Base-by-base conservation (phyloP, 768 basidiomycete genomes). In the Podaxis carcinomalis region DNA sequence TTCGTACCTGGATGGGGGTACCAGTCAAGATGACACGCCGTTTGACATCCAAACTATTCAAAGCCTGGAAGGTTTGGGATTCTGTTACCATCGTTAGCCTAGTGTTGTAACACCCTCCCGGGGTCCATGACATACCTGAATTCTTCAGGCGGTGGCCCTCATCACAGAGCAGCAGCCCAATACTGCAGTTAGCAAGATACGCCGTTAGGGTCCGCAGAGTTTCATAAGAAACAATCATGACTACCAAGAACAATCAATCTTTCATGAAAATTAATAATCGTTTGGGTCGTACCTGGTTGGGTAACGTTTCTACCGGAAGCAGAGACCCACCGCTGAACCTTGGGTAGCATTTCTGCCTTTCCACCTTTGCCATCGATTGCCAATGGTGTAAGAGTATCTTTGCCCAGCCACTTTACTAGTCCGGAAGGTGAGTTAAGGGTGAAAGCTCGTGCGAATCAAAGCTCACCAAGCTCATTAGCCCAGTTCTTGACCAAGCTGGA, bases 151-250 rank as follows among this genome's bases (percentile, higher is more conserved):
- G 80, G 77, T 99, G 96, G 3, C 96, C 96, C 77, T 99, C 96
- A 68, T 99, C 96, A 63, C 94, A 96, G 32, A 99, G 83, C n/a
- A 99, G 75, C 14, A 99, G 74, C 1, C 97, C 97, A 51, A 99
- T 91, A 55, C 80, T 86, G 64, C 91, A 93, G 59, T 82, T 84
- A 3, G 87, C 86, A 10, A 98, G 80, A 68, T 95, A 85, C 0
- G 74, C 85, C 6, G 87, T 82, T 11, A 98, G 77, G 3, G 89
- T 89, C 19, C 96, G 86, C 55, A 99, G 81, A 0, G 93, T 96
- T 72, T 99, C 96, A 66, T 99, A 99, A 0, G 97, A 98, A 4
- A 97, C 95, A 65, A 99, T 98, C 92, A 99, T 93, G 49, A 98
- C 96, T 95, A 63, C 7, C 13, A 49, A 49, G 50, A 46, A n/a